A percentile compares a stretch with the other conserved stretches of the same genome.
Conservation (phyloP, 331 rosid species). For the Phaseolus coccineus region DNA sequence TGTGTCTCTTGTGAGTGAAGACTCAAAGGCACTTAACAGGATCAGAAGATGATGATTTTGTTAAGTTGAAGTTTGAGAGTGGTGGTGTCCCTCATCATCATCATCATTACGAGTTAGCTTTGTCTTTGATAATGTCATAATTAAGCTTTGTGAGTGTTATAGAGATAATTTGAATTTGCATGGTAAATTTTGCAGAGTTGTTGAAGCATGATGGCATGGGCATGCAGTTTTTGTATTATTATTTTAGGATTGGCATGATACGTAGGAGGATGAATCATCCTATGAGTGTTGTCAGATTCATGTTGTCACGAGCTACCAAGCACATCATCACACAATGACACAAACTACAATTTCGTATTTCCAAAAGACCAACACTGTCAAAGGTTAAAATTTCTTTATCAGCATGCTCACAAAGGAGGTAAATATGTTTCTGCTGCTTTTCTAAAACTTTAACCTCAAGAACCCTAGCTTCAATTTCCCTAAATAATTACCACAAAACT, state of each 20-base stretch:
- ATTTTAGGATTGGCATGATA: background rate
- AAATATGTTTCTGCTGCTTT: background rate
- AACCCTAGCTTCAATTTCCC: background rate
- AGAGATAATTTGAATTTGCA: conserved; percentile 41
- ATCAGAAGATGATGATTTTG: conserved; percentile 32
- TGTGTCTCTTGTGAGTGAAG: conserved; percentile 44
- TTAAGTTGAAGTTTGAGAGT: conserved; percentile 41
- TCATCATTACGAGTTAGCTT: conserved; percentile 42
- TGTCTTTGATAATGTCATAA: conserved; percentile 49
- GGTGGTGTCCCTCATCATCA: conserved; percentile 51
- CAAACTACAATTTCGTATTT: background rate
- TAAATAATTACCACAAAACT: background rate
- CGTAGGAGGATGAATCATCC: background rate
- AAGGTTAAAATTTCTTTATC: background rate
- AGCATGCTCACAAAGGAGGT: conserved; percentile 7
- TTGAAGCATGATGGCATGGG: conserved; percentile 36
- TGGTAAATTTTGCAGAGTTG: conserved; percentile 16
- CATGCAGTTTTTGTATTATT: background rate
- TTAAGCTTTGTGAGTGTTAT: conserved; percentile 46
- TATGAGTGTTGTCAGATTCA: background rate
- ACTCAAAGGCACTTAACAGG: conserved; percentile 46
- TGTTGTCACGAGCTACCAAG: conserved; percentile 16
- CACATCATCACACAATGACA: conserved; percentile 17
- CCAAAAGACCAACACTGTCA: background rate
- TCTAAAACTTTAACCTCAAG: background rate